phyloP scores from a whole-genome alignment of 352 stramenopile genomes.

The Pythium aristosporum region DNA sequence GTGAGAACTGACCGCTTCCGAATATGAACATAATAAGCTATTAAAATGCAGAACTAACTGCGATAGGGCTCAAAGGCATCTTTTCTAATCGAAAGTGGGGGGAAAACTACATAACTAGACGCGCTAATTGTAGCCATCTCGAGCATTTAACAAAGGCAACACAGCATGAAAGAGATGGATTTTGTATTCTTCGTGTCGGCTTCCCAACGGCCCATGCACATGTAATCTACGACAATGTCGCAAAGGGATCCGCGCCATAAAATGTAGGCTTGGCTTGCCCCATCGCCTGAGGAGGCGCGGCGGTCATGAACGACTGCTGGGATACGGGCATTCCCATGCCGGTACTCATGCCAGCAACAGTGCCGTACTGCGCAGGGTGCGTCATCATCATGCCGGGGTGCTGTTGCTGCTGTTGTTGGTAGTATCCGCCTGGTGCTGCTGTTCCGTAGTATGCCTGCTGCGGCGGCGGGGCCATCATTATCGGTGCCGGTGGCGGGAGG shows the following conservation, averaged over 20 bases:
- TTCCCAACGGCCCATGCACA: neutral
- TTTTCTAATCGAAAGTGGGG: no score
- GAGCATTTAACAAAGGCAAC: no score
- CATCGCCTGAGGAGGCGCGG: conserved; percentile 1
- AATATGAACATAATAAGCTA: no score
- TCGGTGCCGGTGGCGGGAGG: conserved; percentile 20
- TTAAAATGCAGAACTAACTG: no score
- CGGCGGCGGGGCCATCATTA: conserved; percentile 16
- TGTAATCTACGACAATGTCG: conserved; percentile 22
- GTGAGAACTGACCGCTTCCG: neutral
- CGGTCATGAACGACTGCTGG: conserved; percentile 29
- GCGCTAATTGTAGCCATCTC: no score
- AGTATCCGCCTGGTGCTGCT: conserved; percentile 15
- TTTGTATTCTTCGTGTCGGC: neutral
- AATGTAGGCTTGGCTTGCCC: conserved; percentile 16
- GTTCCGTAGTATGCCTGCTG: conserved; percentile 22
- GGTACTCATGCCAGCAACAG: conserved; percentile 15
- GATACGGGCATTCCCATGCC: conserved; percentile 12
- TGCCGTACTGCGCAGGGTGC: conserved; percentile 20
- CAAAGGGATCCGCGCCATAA: conserved; percentile 27
- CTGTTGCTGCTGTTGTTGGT: conserved; percentile 18
- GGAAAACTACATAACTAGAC: no score
- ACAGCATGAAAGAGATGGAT: neutral
- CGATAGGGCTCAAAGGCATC: no score
- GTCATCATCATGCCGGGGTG: conserved; percentile 24